Conservation (phyloP, 345 rosid species). For the Iberis pinnata region DNA sequence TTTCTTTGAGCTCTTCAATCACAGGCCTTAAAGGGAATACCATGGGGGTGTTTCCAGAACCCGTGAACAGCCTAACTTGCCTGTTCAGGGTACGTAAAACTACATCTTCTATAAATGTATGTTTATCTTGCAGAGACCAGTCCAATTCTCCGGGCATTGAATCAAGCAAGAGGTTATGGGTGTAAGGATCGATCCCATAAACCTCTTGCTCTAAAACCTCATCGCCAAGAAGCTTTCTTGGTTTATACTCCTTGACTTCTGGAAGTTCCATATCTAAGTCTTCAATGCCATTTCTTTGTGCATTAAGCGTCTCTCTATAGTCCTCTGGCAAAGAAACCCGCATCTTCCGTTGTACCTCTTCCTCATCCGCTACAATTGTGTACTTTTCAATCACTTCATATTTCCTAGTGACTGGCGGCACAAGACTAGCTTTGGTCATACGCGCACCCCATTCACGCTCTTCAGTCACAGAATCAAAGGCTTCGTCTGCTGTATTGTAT, state of each 20-base stretch:
- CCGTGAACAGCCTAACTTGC: constrained; percentile 83
- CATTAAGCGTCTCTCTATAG: constrained; percentile 84
- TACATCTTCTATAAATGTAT: constrained; percentile 77
- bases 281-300: constrained; percentile 80
- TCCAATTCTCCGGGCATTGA: constrained; percentile 92
- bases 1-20: constrained; percentile 68
- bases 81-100: constrained; percentile 73
- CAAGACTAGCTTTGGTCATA: constrained; percentile 95
- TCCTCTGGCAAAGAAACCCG: constrained; percentile 90
- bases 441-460: constrained; percentile 99
- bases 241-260: constrained; percentile 93
- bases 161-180: constrained; percentile 94
- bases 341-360: constrained; percentile 85
- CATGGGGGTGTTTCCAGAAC: constrained; percentile 92
- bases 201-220: constrained; percentile 98
- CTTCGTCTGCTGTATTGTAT: constrained; percentile 50
- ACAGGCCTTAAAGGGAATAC: constrained; percentile 69
- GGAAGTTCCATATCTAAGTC: constrained; percentile 99
- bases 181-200: constrained; percentile 97
- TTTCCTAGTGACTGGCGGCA: constrained; percentile 98
- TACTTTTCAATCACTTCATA: constrained; percentile 87
- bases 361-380: constrained; percentile 79
- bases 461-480: constrained; percentile 52
- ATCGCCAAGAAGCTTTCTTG: constrained; percentile 79
- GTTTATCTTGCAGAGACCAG: constrained; percentile 72